These are phyloP conservation scores for Yamadazyma buinensis DNA, from an alignment of 1,139 yeast genomes.

Conservation along the genomic window DNA sequence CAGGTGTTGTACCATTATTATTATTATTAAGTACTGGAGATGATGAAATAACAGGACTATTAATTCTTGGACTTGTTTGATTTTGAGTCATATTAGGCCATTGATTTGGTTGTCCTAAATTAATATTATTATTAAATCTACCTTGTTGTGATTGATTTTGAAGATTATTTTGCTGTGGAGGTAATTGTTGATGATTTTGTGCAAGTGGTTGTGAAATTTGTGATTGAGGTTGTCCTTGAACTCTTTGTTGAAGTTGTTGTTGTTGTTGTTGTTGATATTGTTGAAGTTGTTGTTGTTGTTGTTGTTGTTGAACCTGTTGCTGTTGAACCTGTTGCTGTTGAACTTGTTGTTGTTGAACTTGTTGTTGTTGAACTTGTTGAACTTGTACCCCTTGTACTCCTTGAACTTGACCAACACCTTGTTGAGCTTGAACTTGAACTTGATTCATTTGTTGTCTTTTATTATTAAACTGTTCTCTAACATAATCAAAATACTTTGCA, in stretches of 20 bases:
- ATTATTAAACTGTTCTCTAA: conserved; percentile 45
- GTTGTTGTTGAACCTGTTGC: too few species aligned
- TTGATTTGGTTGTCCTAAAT: conserved; percentile 17
- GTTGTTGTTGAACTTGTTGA: conserved; percentile 10
- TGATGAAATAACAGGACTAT: conserved; percentile 11
- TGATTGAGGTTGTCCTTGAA: conserved; percentile 3
- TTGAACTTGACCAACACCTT: conserved; percentile 9
- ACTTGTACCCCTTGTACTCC: too few species aligned
- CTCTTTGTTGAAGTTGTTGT: too few species aligned
- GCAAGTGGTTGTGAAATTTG: conserved; percentile 10
- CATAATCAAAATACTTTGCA: conserved; percentile 70
- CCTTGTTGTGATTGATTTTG: background rate
- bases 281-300: too few species aligned
- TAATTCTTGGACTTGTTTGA: conserved; percentile 11
- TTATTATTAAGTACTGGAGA: conserved; percentile 15
- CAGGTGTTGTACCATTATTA: background rate
- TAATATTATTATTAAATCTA: conserved; percentile 6
- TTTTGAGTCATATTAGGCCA: conserved; percentile 21
- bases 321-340: too few species aligned
- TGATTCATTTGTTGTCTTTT: conserved; percentile 29
- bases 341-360: conserved; percentile 11
- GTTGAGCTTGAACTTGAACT: conserved; percentile 4
- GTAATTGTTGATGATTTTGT: conserved; percentile 6
- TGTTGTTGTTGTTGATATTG: too few species aligned
- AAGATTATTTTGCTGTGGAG: background rate